Percentiles rank a stretch among this genome's conserved stretches.
Conservation (phyloP, 1,284 basidiomycete genomes). For the Heterobasidion parviporum region DNA sequence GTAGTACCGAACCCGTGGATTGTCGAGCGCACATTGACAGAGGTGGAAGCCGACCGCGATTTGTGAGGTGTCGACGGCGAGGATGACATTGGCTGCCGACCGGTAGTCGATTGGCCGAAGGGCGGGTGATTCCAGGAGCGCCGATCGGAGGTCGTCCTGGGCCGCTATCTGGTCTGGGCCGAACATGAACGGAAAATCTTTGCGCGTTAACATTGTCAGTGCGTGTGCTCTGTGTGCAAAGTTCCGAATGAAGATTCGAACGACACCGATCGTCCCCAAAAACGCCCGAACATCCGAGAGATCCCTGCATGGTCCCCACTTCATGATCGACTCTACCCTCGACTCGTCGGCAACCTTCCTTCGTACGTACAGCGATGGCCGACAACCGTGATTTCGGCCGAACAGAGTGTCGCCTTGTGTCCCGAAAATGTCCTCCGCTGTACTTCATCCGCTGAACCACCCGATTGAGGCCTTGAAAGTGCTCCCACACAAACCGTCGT, state of each 20-base stretch:
- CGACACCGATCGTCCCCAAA: conserved; percentile 11
- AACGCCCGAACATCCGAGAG: conserved; percentile 5
- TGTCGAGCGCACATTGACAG: conserved; percentile 16
- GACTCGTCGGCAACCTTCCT: conserved; percentile 12
- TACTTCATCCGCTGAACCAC: conserved; percentile 21
- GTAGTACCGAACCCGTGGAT: not conserved
- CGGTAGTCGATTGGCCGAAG: conserved; percentile 22
- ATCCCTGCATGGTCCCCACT: conserved; percentile 15
- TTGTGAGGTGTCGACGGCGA: conserved; percentile 24
- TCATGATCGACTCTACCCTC: conserved; percentile 8
- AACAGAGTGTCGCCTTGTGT: conserved; percentile 9
- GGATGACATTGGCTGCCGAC: conserved; percentile 16
- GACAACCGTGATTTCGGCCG: conserved; percentile 15
- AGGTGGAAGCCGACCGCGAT: conserved; percentile 24
- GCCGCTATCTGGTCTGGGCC: conserved; percentile 10
- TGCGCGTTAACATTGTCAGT: conserved; percentile 10
- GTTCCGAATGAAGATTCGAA: conserved; percentile 14
- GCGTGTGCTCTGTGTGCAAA: conserved; percentile 10
- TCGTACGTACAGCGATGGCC: conserved; percentile 19
- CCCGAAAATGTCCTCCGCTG: conserved; percentile 18
- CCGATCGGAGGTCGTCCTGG: conserved; percentile 14
- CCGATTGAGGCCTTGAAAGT: conserved; percentile 19
- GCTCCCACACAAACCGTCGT: conserved; percentile 24
- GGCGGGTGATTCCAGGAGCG: conserved; percentile 12
- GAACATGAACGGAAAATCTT: conserved; percentile 12